phyloP scores from a whole-genome alignment of 1,284 basidiomycete species.

The Malassezia arunalokei region DNA sequence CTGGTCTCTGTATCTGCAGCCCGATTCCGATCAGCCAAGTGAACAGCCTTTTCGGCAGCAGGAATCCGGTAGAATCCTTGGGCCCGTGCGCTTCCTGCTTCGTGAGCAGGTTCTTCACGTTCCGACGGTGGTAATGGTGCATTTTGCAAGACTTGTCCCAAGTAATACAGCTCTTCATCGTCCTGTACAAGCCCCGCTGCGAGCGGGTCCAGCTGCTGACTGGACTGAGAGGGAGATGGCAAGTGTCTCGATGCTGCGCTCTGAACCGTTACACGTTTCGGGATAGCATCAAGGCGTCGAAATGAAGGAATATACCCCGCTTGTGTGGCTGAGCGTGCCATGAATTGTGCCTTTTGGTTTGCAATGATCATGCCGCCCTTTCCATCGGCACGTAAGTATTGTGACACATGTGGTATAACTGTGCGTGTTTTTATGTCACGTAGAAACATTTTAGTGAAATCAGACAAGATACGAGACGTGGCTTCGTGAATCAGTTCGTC shows the following conservation, averaged over 20 bases:
- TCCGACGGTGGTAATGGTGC: conserved; percentile 9
- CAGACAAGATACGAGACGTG: conserved; percentile 54
- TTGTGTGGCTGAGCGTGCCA: not conserved
- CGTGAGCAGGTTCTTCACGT: conserved; percentile 48
- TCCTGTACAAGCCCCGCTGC: conserved; percentile 57
- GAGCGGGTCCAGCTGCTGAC: not conserved
- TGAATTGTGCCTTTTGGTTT: conserved; percentile 11
- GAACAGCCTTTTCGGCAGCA: conserved; percentile 77
- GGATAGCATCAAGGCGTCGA: conserved; percentile 23
- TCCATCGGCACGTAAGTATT: conserved; percentile 52
- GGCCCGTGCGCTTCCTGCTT: conserved; percentile 71
- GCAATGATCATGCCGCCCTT: conserved; percentile 36
- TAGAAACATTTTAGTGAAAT: conserved; percentile 56
- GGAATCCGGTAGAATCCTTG: conserved; percentile 92
- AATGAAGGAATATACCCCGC: not conserved
- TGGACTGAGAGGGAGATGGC: not conserved
- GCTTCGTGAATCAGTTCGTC: conserved; percentile 57
- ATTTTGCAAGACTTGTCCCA: conserved; percentile 41
- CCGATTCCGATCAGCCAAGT: conserved; percentile 56
- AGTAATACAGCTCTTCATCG: conserved; percentile 84
- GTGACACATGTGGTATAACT: conserved; percentile 54
- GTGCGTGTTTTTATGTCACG: conserved; percentile 61
- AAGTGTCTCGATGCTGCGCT: not conserved
- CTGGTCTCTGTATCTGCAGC: conserved; percentile 46
- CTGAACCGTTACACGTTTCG: conserved; percentile 10